Evolutionary conservation across 2,329 filamentous ascomycete species (phyloP), one percentile per base, ranked within the genome.

Genomic region (Aspergillus fumigatus): DNA sequence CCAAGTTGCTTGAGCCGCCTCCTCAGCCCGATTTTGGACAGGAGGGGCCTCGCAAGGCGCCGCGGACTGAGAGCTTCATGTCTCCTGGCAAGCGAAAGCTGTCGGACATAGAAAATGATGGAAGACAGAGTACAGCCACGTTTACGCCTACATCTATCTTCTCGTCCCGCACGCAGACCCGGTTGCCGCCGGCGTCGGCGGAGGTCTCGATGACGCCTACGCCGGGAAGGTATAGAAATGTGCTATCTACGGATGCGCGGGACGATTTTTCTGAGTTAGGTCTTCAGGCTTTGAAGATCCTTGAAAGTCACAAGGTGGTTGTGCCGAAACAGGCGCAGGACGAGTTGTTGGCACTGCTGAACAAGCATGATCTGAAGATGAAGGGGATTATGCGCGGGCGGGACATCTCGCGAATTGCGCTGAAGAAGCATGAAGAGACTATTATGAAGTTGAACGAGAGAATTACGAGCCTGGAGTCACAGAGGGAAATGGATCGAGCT

Each of bases 391-490:
- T 79, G 41, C 81, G 81, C 59, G 87, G 88, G 0, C 78, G 88
- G 2, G 88, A 93, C 58, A 82, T 87, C 6, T 80, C 83, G 3
- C 76, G 89, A n/a, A 70, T 82, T 8, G 82, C 81, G 3, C 67
- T 90, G 35, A 85, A 84, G 66, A 78, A 80, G 4, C 86, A 86
- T 61, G 87, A 93, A 77, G 73, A 84, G 68, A 75, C 85, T 75
- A 77, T 88, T 70, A 73, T 80, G 71, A 78, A 89, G 71, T 74
- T 96, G 74, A 81, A 86, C 76, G 76, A 89, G 68, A 76, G 87
- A 63, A 77, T 95, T 79, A 73, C 71, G 4, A 75, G 73, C 11
- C 68, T 88, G 38, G 81, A 86, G 66, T 78, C 79, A 14, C 81
- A 86, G 67, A 70, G 77, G 45, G 80, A 84, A 65, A 77, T 82